phyloP scores from a whole-genome alignment of 2,329 filamentous ascomycete genomes.

The Sporothrix protearum region DNA sequence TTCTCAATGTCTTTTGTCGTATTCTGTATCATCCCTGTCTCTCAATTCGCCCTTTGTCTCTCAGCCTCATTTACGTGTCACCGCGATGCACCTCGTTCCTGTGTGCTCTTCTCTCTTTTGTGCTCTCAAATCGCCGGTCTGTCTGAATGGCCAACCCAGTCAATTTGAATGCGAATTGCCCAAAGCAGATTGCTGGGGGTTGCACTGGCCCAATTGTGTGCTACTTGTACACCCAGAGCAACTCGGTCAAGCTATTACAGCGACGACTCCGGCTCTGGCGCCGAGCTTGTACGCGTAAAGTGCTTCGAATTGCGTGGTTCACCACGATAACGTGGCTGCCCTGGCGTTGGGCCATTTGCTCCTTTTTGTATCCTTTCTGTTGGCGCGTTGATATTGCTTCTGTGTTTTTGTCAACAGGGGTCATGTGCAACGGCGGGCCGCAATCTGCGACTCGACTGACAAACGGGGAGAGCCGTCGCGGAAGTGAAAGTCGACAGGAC shows the following conservation, averaged over 20 bases:
- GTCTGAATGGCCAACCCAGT: background rate
- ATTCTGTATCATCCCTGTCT: background rate
- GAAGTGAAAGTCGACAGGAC: background rate
- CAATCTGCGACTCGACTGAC: background rate
- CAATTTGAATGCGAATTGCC: background rate
- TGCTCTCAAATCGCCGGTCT: background rate
- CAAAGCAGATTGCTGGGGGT: conserved; percentile 2
- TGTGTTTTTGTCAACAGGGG: background rate
- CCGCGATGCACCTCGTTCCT: background rate
- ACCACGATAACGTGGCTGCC: conserved; percentile 19
- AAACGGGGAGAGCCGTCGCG: background rate
- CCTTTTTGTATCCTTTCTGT: background rate
- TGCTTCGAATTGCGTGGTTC: too few species aligned
- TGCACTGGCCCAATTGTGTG: background rate
- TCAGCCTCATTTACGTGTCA: background rate
- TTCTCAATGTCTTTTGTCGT: background rate
- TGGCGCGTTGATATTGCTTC: too few species aligned
- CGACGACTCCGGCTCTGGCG: background rate
- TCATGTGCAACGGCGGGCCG: background rate
- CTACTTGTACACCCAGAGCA: background rate
- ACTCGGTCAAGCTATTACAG: background rate
- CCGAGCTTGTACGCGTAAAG: background rate
- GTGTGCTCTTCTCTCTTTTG: background rate
- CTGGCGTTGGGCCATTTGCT: background rate
- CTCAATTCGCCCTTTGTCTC: background rate